Evolutionary conservation across 2,329 filamentous ascomycete species (phyloP).

Genomic region (Cucurbitaria berberidis): DNA sequence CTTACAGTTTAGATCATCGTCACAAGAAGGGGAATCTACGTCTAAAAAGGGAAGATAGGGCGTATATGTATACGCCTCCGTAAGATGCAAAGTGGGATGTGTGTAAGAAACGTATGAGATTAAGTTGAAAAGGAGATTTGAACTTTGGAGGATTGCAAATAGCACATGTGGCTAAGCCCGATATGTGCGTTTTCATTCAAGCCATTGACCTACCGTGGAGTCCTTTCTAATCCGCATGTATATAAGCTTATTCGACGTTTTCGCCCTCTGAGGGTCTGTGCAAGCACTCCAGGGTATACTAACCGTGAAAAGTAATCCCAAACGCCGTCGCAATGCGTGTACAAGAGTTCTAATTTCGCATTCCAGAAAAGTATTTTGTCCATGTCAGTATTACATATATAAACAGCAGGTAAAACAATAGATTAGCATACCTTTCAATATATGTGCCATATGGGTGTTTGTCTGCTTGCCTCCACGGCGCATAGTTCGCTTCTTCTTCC

Average conservation of each 20-base stretch:
- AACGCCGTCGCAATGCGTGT: slow-evolving; percentile 44
- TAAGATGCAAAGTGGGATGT: no score
- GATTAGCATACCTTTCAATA: slow-evolving; percentile 71
- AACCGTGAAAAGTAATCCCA: slow-evolving; percentile 1
- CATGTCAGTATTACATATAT: no score
- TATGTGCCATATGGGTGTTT: slow-evolving; percentile 83
- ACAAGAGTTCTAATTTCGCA: slow-evolving; percentile 41
- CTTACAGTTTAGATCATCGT: no score
- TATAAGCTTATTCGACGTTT: not conserved
- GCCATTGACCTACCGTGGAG: not conserved
- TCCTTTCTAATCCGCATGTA: not conserved
- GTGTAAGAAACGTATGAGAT: no score
- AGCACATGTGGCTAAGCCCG: no score
- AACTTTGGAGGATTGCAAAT: no score
- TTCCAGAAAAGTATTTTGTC: slow-evolving; percentile 68
- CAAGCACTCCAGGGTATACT: not conserved
- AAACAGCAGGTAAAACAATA: no score
- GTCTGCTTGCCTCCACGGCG: slow-evolving; percentile 80
- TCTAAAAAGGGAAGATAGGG: no score
- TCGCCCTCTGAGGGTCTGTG: not conserved
- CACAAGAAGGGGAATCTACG: no score
- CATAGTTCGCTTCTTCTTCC: slow-evolving; percentile 77
- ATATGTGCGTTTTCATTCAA: no score
- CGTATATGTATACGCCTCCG: no score
- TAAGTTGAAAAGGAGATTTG: not conserved